phyloP scores from a whole-genome alignment of 2,329 filamentous ascomycete species.

The Botryotinia globosa region DNA sequence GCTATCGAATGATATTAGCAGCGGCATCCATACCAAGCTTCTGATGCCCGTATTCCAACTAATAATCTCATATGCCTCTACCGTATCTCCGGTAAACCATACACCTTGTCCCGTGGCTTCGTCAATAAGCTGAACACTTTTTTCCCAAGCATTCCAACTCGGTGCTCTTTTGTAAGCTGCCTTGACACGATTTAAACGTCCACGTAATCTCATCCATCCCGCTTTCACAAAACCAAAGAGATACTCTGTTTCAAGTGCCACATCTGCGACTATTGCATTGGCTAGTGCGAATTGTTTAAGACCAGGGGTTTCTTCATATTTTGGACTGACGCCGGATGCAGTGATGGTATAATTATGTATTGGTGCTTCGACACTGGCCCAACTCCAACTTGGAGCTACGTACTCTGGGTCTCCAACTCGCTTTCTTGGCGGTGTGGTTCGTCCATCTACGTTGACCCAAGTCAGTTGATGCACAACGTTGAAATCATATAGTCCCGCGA shows the following conservation, averaged over 20 bases:
- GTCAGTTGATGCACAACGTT: neutral
- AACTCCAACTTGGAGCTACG: neutral
- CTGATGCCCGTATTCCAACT: neutral
- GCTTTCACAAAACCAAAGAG: neutral
- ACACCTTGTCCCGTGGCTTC: neutral
- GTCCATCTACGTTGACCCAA: neutral
- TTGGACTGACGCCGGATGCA: neutral
- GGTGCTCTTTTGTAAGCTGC: neutral
- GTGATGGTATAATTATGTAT: neutral
- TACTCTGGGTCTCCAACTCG: neutral
- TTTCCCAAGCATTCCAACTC: slow-evolving; percentile 2
- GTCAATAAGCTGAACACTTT: neutral
- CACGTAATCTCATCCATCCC: neutral
- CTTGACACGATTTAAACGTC: neutral
- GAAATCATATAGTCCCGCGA: neutral
- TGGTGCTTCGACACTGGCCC: neutral
- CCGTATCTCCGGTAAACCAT: neutral
- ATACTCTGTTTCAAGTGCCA: neutral
- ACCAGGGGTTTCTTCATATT: neutral
- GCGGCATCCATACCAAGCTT: neutral
- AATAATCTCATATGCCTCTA: neutral
- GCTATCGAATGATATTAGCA: neutral
- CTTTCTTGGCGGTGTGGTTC: neutral
- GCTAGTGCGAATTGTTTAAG: neutral
- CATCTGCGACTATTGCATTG: neutral